Evolutionary conservation across 1,284 basidiomycete species (phyloP), one percentile per base, ranked within the genome.

Genomic region (Boletellus deceptivus): DNA sequence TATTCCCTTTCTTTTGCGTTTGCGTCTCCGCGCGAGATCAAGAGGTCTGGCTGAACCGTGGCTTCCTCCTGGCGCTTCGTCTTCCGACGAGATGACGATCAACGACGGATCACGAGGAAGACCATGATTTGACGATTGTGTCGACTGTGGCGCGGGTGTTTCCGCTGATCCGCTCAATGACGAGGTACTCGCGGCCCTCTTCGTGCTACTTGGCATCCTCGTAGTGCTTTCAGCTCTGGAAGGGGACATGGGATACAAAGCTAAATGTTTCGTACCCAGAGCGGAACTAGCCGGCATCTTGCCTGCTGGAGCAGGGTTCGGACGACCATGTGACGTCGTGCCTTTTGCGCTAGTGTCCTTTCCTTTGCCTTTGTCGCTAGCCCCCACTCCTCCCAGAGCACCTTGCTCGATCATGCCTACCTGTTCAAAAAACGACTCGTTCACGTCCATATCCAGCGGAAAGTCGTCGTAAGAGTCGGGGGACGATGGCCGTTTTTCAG

Each of bases 341-440:
- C 18, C 27, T 35, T 54, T 45, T 7, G 24, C 46, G 34, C 41
- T 18, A 9, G 34, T 45, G n/a, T 46, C 54, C 40, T 46, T 66
- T 3, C 17, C 42, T 49, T 62, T 63, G 4, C 20, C 42, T 49
- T 62, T 63, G 45, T 22, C 17, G 4, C 33, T 42, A 27, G 35
- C 4, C 3, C 34, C 22, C 3, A 43, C 36, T 17, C 31, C 36
- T 17, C 31, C 45, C 13, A 67, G 53, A 33, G 61, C 68, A 14
- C 50, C 54, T 35, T 56, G 57, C 53, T 67, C 68, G 20, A 68
- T 61, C 53, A 49, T 63, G 18, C 63, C 68, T 52, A 68, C 53
- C 50, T 68, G 68, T 43, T 66, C 65, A 24, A 70, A 47, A 38
- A 69, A 61, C 6, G 53, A 31, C 8, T 49, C 49, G 14, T 50